phyloP scores from a whole-genome alignment of 495 filamentous ascomycete genomes.

The Talaromyces thailandensis region DNA sequence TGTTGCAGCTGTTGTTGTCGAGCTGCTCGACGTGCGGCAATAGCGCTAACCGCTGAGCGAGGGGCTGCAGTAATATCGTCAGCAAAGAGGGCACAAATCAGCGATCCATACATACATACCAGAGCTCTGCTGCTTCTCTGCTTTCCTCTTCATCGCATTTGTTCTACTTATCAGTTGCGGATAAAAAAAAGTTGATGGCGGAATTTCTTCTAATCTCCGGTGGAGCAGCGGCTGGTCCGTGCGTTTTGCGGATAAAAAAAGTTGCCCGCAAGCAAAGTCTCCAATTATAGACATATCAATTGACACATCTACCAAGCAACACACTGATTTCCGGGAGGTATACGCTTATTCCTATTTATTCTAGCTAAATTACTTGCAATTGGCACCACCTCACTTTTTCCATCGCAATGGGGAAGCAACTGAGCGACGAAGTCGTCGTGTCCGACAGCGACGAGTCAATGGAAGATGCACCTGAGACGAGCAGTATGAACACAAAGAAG shows the following conservation, averaged over 20 bases:
- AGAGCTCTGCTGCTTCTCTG: constrained; percentile 29
- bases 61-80: constrained; percentile 13
- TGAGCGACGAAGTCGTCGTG: constrained; percentile 6
- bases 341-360: background rate
- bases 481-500: background rate
- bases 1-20: constrained; percentile 34
- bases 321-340: background rate
- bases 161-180: constrained; percentile 1
- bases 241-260: constrained; percentile 6
- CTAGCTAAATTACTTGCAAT: background rate
- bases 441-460: constrained; percentile 7
- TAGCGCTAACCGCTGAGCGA: constrained; percentile 26
- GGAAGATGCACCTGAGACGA: background rate
- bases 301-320: background rate
- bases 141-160: constrained; percentile 33
- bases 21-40: constrained; percentile 42
- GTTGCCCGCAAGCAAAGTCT: constrained; percentile 5
- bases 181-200: background rate
- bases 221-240: background rate
- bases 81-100: background rate
- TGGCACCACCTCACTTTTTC: background rate
- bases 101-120: constrained; percentile 15
- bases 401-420: constrained; percentile 6
- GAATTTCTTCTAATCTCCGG: background rate
- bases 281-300: background rate